Conservation (phyloP, 2,329 filamentous ascomycete genomes). For the Botryotinia narcissicola region DNA sequence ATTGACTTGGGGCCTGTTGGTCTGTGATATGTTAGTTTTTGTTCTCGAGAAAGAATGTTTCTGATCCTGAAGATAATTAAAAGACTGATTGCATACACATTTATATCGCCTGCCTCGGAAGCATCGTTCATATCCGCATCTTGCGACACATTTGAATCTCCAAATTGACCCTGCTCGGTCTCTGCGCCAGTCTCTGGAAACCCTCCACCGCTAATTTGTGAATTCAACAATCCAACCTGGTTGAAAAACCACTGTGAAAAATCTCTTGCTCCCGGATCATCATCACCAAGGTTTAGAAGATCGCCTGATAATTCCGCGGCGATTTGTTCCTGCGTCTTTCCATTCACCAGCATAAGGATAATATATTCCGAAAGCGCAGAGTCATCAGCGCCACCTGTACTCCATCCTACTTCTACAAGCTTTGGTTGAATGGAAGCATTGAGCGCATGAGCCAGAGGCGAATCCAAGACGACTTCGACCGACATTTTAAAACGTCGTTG, state of each 20-base stretch:
- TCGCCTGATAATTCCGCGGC: slow-evolving; percentile 84
- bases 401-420: slow-evolving; percentile 91
- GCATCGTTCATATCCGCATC: slow-evolving; percentile 73
- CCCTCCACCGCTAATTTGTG: slow-evolving; percentile 54
- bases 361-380: slow-evolving; percentile 92
- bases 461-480: slow-evolving; percentile 71
- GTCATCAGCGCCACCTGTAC: slow-evolving; percentile 70
- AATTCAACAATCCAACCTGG: slow-evolving; percentile 68
- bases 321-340: slow-evolving; percentile 88
- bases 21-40: slow-evolving; percentile 52
- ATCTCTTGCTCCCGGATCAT: slow-evolving; percentile 76
- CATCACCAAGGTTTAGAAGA: slow-evolving; percentile 75
- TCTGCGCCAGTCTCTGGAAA: slow-evolving; percentile 18
- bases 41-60: slow-evolving; percentile 14
- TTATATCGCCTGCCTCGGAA: slow-evolving; percentile 47
- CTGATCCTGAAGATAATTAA: neutral
- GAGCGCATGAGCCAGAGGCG: slow-evolving; percentile 81
- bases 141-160: slow-evolving; percentile 47
- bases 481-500: slow-evolving; percentile 57
- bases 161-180: slow-evolving; percentile 54
- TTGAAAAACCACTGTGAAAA: slow-evolving; percentile 95
- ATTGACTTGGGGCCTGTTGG: slow-evolving; percentile 94
- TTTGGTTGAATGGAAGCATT: slow-evolving; percentile 84
- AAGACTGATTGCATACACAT: slow-evolving; percentile 51
- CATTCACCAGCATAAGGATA: slow-evolving; percentile 93